Conservation (phyloP, 2,329 filamentous ascomycete species). For the Colletotrichum orbiculare region DNA sequence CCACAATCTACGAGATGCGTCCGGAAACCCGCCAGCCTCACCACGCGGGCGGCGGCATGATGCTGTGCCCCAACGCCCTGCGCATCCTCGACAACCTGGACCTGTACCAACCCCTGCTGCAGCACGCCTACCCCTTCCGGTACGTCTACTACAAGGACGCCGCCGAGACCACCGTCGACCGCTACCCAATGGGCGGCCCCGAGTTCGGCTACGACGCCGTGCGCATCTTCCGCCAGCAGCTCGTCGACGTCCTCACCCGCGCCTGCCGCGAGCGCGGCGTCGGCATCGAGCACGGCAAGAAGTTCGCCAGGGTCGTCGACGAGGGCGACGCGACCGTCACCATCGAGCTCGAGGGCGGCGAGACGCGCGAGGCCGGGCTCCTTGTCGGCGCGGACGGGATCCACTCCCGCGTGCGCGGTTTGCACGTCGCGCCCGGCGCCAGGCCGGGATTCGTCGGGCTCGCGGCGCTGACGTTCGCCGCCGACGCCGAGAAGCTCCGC, state of each 20-base stretch:
- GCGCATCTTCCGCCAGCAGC: slow-evolving; percentile 64
- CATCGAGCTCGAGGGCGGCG: slow-evolving; percentile 61
- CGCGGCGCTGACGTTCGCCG: slow-evolving; percentile 49
- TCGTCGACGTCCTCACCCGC: slow-evolving; percentile 54
- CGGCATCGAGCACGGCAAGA: slow-evolving; percentile 57
- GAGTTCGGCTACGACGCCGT: slow-evolving; percentile 65
- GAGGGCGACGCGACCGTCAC: slow-evolving; percentile 54
- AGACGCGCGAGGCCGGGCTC: slow-evolving; percentile 49
- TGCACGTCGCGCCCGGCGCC: slow-evolving; percentile 60
- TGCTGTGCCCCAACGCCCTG: slow-evolving; percentile 70
- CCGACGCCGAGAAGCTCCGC: slow-evolving; percentile 51
- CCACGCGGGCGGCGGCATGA: slow-evolving; percentile 64
- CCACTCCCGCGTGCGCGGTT: slow-evolving; percentile 62
- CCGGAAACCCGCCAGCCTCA: slow-evolving; percentile 46
- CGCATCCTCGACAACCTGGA: slow-evolving; percentile 62
- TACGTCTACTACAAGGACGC: slow-evolving; percentile 57
- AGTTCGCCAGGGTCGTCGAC: slow-evolving; percentile 55
- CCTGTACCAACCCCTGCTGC: slow-evolving; percentile 57
- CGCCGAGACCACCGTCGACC: slow-evolving; percentile 46
- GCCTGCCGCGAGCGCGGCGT: slow-evolving; percentile 46
- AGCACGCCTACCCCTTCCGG: slow-evolving; percentile 62
- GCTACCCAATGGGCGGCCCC: slow-evolving; percentile 60
- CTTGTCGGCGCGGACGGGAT: slow-evolving; percentile 71
- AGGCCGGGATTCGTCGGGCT: slow-evolving; percentile 62
- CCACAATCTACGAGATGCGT: slow-evolving; percentile 63